Conservation (phyloP, 2,329 filamentous ascomycete genomes). For the Colletotrichum tamarilloi region DNA sequence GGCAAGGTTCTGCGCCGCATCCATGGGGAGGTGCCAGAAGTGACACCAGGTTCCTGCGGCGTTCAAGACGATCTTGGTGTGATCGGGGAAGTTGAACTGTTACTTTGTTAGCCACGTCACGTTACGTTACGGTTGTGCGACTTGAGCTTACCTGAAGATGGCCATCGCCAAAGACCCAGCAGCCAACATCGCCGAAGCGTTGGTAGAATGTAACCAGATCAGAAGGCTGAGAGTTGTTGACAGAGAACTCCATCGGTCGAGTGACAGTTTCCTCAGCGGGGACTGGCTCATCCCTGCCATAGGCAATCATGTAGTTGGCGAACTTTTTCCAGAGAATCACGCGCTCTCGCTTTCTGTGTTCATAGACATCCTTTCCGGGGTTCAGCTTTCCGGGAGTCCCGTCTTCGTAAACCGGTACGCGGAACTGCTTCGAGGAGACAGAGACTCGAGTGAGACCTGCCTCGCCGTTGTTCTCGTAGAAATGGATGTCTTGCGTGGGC, state of each 20-base stretch:
- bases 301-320: constrained; percentile 79
- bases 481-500: constrained; percentile 74
- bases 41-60: constrained; percentile 80
- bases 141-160: constrained; percentile 72
- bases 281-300: constrained; percentile 76
- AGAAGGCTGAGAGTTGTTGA: constrained; percentile 48
- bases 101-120: constrained; percentile 39
- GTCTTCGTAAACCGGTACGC: constrained; percentile 65
- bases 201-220: constrained; percentile 85
- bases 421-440: constrained; percentile 72
- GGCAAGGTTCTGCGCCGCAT: constrained; percentile 74
- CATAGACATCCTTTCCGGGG: constrained; percentile 72
- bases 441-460: constrained; percentile 72
- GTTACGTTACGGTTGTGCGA: background rate
- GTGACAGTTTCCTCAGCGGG: constrained; percentile 58
- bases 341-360: constrained; percentile 73
- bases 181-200: constrained; percentile 81
- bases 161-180: constrained; percentile 85
- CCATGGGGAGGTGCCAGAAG: constrained; percentile 80
- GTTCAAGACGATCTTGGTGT: constrained; percentile 86
- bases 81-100: constrained; percentile 88
- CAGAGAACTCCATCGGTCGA: constrained; percentile 44
- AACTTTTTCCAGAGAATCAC: constrained; percentile 79
- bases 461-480: constrained; percentile 78
- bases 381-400: constrained; percentile 70